Evolutionary conservation across 208 protist species (phyloP), one percentile per base, ranked within the genome.

Genomic region (Trypanosoma grayi): DNA sequence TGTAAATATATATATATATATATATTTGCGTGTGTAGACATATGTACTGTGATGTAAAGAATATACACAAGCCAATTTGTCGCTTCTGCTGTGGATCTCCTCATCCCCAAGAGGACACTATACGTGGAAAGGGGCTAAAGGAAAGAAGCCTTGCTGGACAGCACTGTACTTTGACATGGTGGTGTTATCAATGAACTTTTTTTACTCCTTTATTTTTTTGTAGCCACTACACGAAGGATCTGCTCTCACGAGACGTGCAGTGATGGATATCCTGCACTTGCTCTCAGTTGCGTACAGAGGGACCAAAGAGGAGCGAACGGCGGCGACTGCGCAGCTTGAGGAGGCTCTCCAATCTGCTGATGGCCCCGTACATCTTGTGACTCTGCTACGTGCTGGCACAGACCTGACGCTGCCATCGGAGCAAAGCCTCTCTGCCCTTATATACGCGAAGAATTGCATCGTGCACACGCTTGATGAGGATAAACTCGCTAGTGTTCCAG

Each of bases 401-500:
- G 65, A 92, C 44, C 24, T 69, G 10, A 36, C 76, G 2, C 37
- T 86, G 11, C 75, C 81, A 16, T 24, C 73, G 0, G 79, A 86
- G 41, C 83, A 89, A 52, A 86, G 79, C 25, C 78, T 95, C 34
- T 87, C 80, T 2, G 83, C 86, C 4, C 84, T 95, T 0, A 63
- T 95, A 33, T 93, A 83, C 62, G 86, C 79, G 22, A 95, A 95
- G 51, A 95, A 95, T 57, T 83, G 67, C 27, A 59, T 95, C 30
- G 46, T 87, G 44, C 62, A 87, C 60, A 79, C 62, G n/a, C 62
- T 92, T 6, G 61, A 70, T 13, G 83, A 91, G 24, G 62, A 86
- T 16, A 51, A 78, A 18, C 41, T 88, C 2, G 36, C 25, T 8
- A 18, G 40, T 27, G 57, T 56, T 0, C 77, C 81, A 9, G 70